These are phyloP conservation scores for Pleurotus citrinopileatus DNA, from an alignment of 768 basidiomycete species.

Conservation along the genomic window DNA sequence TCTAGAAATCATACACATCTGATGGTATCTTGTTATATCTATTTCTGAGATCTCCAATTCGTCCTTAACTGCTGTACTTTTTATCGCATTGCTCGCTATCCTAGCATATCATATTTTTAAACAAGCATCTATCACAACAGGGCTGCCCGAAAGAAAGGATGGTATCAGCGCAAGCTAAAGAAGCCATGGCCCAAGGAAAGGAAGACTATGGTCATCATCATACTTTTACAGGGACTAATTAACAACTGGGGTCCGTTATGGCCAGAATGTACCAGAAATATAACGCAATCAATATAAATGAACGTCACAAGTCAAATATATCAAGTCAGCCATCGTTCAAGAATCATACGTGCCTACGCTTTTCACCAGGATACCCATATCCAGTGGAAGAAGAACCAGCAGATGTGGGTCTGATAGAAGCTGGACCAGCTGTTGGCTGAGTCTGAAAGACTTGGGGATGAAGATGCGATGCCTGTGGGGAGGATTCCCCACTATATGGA, in stretches of 20 bases:
- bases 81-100: conserved; percentile 5
- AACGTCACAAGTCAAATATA: background rate
- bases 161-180: no score
- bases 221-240: no score
- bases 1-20: background rate
- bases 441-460: background rate
- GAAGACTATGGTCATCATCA: no score
- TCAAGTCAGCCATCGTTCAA: no score
- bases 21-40: background rate
- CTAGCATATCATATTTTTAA: background rate
- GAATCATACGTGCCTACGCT: background rate
- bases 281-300: no score
- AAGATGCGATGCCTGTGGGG: background rate
- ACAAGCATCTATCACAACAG: no score
- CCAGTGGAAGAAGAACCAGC: background rate
- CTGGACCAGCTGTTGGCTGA: background rate
- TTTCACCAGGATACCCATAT: background rate
- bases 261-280: no score
- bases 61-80: conserved; percentile 8
- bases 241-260: no score
- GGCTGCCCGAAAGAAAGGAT: no score
- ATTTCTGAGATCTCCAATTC: background rate
- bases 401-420: background rate
- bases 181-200: no score
- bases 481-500: conserved; percentile 5